Base-by-base conservation (phyloP, 495 filamentous ascomycete genomes). In the Xanthoparmelia taractica region DNA sequence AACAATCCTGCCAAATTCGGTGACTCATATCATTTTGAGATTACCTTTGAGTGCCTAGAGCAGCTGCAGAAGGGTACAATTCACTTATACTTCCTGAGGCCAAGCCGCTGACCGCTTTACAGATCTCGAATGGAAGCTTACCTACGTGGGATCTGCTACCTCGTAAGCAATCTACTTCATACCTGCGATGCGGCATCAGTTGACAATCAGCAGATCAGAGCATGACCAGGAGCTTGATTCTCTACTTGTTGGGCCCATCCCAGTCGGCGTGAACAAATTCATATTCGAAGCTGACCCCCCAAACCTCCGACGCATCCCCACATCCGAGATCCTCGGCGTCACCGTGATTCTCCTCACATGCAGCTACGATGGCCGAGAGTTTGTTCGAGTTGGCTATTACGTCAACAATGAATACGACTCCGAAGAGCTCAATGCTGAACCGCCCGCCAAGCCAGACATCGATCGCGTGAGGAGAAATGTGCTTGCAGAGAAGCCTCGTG, bases 121-220 rank as follows among this genome's bases (percentile, higher is more conserved):
- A 96, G 94, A 98, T 79, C 84, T 98, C 66, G 94, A 98, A 78
- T 98, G 94, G 93, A 97, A 97, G 75, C 80, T 98, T 69, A 97
- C 92, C 72, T 98, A 98, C 71, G 94, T 98, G 71, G 94, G 94
- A 68, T 98, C 94, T 68, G 94, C 94, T 48, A 96, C 91, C 63
- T 96, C 92, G 86, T 96, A 83, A 77, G 86, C 79, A 64, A 38
- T 50, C 61, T 54, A 41, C 2, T 43, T 10, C 5, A 2, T 29
- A 34, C 12, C 15, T 29, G 4, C 40, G 23, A 33, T 23, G 0
- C 57, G 27, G 34, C 57, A 36, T 3, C 12, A 36, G 76, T 70
- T 71, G 57, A 71, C 66, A 8, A 23, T 33, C 23, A 57, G 52
- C 66, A 95, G 90, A 37, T 91, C 92, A 71, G 89, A 97, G 73